These are phyloP conservation scores for Sanghuangporus baumii DNA, from an alignment of 1,284 basidiomycete species.

Conservation along the genomic window DNA sequence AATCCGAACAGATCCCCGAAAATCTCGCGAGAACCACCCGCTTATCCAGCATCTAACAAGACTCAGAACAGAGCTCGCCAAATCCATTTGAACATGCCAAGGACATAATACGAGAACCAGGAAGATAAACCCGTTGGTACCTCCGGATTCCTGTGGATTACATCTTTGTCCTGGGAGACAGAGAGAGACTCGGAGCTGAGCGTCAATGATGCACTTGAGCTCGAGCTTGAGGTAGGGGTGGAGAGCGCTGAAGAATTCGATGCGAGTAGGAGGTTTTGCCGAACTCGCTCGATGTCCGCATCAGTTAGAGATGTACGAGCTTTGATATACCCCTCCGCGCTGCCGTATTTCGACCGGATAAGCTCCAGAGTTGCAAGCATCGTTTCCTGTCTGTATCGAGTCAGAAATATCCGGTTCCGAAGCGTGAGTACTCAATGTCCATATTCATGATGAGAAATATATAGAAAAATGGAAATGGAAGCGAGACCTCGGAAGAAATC, in stretches of 20 bases:
- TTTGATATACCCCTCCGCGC: constrained; percentile 31
- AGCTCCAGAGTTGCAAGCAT: constrained; percentile 31
- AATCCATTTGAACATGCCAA: neutral
- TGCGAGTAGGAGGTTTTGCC: constrained; percentile 21
- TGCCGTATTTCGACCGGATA: constrained; percentile 33
- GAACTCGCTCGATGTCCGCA: constrained; percentile 30
- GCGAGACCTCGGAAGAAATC: neutral
- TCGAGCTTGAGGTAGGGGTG: neutral
- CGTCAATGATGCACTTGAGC: neutral
- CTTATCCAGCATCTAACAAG: neutral
- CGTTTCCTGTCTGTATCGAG: constrained; percentile 29
- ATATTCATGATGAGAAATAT: neutral
- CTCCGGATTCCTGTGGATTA: neutral
- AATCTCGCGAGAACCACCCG: too few relatives aligned
- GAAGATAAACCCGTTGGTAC: neutral
- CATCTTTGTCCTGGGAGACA: neutral
- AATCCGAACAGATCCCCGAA: too few relatives aligned
- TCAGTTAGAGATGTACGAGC: constrained; percentile 28
- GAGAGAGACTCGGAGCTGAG: neutral
- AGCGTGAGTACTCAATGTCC: neutral
- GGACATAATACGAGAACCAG: neutral
- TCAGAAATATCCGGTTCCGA: neutral
- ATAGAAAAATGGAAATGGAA: neutral
- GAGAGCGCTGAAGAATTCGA: neutral
- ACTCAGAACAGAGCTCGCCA: neutral